Evolutionary conservation across 2,329 filamentous ascomycete species (phyloP).

Genomic region (Fusarium nygamai): DNA sequence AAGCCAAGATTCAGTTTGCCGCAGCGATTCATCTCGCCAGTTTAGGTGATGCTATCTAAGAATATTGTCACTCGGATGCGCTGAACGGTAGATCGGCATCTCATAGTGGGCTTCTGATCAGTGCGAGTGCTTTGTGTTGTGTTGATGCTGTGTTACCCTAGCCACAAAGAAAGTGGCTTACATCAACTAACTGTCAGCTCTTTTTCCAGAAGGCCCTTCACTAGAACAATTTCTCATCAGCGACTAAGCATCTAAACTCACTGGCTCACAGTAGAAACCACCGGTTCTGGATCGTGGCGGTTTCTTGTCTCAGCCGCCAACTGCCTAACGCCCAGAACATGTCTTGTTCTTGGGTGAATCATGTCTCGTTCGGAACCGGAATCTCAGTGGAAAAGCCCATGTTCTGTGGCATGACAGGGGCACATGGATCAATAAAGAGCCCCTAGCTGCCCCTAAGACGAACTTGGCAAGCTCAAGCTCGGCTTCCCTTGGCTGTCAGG

Average conservation of each 20-base stretch:
- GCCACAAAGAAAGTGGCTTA: slow-evolving; percentile 14
- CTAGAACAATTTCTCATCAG: background rate
- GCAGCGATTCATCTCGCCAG: slow-evolving; percentile 19
- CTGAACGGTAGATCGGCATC: background rate
- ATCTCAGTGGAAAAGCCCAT: slow-evolving; percentile 1
- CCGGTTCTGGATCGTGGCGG: slow-evolving; percentile 32
- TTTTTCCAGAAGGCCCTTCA: background rate
- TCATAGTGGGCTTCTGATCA: background rate
- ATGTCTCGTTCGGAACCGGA: slow-evolving; percentile 29
- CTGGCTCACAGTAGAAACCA: background rate
- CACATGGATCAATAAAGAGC: slow-evolving; percentile 12
- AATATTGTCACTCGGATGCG: background rate
- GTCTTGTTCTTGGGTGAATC: slow-evolving; percentile 2
- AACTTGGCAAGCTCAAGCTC: slow-evolving; percentile 22
- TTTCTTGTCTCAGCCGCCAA: slow-evolving; percentile 25
- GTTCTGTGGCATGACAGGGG: slow-evolving; percentile 3
- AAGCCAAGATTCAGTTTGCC: slow-evolving; percentile 13
- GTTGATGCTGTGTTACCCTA: background rate
- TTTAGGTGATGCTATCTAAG: background rate
- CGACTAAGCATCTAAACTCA: background rate
- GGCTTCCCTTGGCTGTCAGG: slow-evolving; percentile 20
- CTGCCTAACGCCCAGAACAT: background rate
- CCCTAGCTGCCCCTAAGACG: slow-evolving; percentile 18
- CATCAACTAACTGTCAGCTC: background rate
- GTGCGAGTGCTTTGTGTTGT: background rate